Evolutionary conservation across 352 stramenopile species (phyloP).

Genomic region (Phytopythium boreale): DNA sequence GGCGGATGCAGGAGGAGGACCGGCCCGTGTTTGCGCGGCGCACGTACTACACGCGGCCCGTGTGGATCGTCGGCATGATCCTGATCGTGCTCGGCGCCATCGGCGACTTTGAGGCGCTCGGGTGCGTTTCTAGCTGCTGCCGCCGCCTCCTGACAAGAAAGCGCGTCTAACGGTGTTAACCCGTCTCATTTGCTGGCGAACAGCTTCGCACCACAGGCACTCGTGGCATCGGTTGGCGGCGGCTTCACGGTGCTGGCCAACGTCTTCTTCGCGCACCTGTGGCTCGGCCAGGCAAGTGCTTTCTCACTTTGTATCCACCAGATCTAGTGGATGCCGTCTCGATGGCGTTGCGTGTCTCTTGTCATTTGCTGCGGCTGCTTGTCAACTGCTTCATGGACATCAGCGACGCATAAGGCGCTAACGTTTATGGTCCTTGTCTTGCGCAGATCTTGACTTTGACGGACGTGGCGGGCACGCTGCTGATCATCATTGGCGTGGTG

Average conservation of each 20-base stretch:
- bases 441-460: conserved; percentile 51
- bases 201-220: conserved; percentile 80
- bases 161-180: not conserved
- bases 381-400: conserved; percentile 1
- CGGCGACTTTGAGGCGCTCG: conserved; percentile 86
- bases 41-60: conserved; percentile 78
- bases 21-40: conserved; percentile 57
- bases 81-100: conserved; percentile 78
- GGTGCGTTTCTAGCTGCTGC: conserved; percentile 12
- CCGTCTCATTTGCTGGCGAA: not conserved
- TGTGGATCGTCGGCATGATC: conserved; percentile 84
- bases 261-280: conserved; percentile 86
- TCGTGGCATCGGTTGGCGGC: conserved; percentile 82
- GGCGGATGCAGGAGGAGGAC: conserved; percentile 44
- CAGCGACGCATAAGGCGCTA: not conserved
- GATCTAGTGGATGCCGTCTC: no score
- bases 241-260: conserved; percentile 88
- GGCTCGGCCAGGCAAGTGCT: conserved; percentile 56
- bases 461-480: conserved; percentile 64
- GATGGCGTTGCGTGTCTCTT: not conserved
- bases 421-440: not conserved
- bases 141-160: no score
- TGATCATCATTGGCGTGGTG: conserved; percentile 83
- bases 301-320: not conserved
- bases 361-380: not conserved